Conservation (phyloP, 176 grass and related monocot species). For the Musa troglodytarum region DNA sequence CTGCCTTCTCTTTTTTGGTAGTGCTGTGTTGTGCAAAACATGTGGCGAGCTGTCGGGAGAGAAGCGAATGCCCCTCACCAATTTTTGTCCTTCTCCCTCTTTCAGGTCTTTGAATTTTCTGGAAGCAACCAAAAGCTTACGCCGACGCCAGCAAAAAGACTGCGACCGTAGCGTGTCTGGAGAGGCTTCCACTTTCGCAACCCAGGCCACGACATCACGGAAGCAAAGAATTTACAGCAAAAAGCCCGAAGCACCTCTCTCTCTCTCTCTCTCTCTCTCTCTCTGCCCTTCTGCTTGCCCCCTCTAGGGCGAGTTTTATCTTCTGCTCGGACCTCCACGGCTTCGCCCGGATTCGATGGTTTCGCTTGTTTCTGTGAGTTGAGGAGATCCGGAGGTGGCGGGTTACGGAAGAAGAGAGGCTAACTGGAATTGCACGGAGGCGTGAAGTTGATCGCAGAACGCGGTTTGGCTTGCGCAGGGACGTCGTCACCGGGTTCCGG, state of each 20-base stretch:
- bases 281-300: too few relatives aligned
- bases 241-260: too few relatives aligned
- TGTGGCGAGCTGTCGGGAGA: not conserved
- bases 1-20: not conserved
- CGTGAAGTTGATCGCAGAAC: not conserved
- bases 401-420: not conserved
- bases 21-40: not conserved
- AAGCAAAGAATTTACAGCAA: not conserved
- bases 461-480: too few relatives aligned
- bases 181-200: not conserved
- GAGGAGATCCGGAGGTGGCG: not conserved
- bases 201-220: not conserved
- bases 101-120: not conserved
- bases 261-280: too few relatives aligned
- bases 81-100: not conserved
- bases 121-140: not conserved
- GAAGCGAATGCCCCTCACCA: not conserved
- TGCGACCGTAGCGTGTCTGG: not conserved
- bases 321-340: too few relatives aligned
- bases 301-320: too few relatives aligned
- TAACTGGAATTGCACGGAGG: not conserved
- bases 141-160: not conserved
- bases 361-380: too few relatives aligned
- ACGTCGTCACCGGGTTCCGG: conserved; percentile 53
- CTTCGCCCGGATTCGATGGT: too few relatives aligned